phyloP scores from a whole-genome alignment of 352 stramenopile species.

The Aphanomyces invadans region DNA sequence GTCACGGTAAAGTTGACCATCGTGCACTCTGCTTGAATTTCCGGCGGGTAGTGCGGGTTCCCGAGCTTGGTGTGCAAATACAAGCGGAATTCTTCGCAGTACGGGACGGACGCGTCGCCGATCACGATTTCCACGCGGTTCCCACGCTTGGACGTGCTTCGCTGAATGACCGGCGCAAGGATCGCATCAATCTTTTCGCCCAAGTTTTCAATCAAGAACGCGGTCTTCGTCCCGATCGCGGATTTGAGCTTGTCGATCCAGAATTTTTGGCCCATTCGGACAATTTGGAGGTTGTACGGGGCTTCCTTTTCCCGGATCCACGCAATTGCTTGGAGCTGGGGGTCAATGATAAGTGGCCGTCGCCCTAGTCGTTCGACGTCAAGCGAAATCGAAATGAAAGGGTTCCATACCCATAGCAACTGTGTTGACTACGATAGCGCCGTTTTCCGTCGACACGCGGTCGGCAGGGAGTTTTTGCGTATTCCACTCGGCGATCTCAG shows the following conservation, averaged over 20 bases:
- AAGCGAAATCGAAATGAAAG: no score
- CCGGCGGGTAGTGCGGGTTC: conserved; percentile 91
- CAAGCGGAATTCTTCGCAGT: conserved; percentile 90
- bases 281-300: conserved; percentile 87
- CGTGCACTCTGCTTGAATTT: conserved; percentile 93
- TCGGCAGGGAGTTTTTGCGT: conserved; percentile 88
- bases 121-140: conserved; percentile 93
- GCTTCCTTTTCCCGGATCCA: conserved; percentile 92
- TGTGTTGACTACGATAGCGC: conserved; percentile 87
- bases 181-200: conserved; percentile 93
- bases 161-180: conserved; percentile 89
- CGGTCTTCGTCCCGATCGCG: conserved; percentile 88
- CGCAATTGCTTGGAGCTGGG: conserved; percentile 89
- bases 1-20: conserved; percentile 95
- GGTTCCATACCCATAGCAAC: conserved; percentile 73
- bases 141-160: conserved; percentile 88
- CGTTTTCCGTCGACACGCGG: conserved; percentile 91
- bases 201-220: conserved; percentile 93
- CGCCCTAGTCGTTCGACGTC: no score
- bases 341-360: conserved; percentile 90
- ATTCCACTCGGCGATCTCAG: conserved; percentile 91
- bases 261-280: conserved; percentile 91
- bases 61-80: conserved; percentile 93
- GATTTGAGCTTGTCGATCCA: conserved; percentile 91
- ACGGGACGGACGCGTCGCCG: conserved; percentile 90